A percentile compares a stretch with the other conserved stretches of the same genome.
Conservation (phyloP, 768 basidiomycete genomes). For the Trametopsis cervina region DNA sequence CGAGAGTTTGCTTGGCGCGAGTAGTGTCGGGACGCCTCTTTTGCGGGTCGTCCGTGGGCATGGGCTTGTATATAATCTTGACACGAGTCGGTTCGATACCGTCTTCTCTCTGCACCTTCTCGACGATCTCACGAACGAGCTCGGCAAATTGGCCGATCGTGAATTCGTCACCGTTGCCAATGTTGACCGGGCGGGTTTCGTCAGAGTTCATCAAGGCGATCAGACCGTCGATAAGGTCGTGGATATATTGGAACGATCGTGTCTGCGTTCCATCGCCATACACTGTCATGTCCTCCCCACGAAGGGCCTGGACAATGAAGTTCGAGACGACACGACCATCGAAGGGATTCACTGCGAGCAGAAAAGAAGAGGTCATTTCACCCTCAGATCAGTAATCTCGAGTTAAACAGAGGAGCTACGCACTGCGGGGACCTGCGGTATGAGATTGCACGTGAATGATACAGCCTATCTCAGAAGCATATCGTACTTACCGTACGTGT, state of each 20-base stretch:
- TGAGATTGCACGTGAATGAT: background rate
- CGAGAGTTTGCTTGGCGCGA: constrained; percentile 73
- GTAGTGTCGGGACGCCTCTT: constrained; percentile 90
- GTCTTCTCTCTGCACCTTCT: constrained; percentile 86
- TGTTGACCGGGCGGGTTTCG: constrained; percentile 92
- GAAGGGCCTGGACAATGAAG: constrained; percentile 96
- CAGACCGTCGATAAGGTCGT: constrained; percentile 92
- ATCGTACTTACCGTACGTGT: constrained; percentile 65
- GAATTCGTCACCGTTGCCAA: constrained; percentile 94
- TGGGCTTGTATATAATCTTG: constrained; percentile 69
- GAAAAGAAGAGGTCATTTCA: constrained; percentile 1
- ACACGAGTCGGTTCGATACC: constrained; percentile 50
- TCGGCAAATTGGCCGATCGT: constrained; percentile 93
- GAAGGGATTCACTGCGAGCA: constrained; percentile 75
- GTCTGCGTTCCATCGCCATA: constrained; percentile 93
- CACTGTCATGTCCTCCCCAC: constrained; percentile 94
- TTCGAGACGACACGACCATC: constrained; percentile 99
- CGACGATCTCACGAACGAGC: constrained; percentile 86
- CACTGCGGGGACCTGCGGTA: constrained; percentile 56
- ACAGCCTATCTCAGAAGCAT: background rate
- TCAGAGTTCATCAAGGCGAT: constrained; percentile 93
- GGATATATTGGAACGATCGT: constrained; percentile 96
- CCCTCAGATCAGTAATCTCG: constrained; percentile 20
- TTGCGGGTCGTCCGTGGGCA: constrained; percentile 92
- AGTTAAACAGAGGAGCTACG: constrained; percentile 22